These are phyloP conservation scores for Astragalus membranaceus DNA, from an alignment of 306 rosid genomes.

Conservation along the genomic window DNA sequence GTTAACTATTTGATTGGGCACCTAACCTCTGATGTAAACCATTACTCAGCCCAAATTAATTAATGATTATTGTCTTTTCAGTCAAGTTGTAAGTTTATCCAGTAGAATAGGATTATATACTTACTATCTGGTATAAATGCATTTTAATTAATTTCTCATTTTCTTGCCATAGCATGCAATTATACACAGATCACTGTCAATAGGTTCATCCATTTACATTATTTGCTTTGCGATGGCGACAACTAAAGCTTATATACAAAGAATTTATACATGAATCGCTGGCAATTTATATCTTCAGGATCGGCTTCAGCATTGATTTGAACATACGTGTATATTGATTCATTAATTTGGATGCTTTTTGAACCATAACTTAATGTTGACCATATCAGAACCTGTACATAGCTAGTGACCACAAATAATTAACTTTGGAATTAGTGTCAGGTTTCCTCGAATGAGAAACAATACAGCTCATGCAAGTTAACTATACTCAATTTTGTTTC, in stretches of 20 bases:
- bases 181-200: slow-evolving; percentile 23
- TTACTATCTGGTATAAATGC: background rate
- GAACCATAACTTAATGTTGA: slow-evolving; percentile 1
- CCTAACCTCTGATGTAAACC: slow-evolving; percentile 44
- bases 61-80: background rate
- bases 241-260: slow-evolving; percentile 18
- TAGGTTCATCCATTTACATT: slow-evolving; percentile 1
- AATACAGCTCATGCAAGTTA: background rate
- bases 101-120: background rate
- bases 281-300: background rate
- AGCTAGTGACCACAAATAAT: background rate
- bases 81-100: background rate
- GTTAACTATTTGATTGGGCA: slow-evolving; percentile 46
- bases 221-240: slow-evolving; percentile 27
- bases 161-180: slow-evolving; percentile 17
- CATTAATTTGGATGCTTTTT: slow-evolving; percentile 11
- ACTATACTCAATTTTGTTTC: background rate
- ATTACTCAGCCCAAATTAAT: slow-evolving; percentile 13
- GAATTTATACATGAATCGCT: background rate
- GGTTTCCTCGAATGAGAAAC: background rate
- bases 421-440: background rate
- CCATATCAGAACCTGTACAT: background rate
- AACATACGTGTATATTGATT: background rate
- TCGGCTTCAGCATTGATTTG: background rate
- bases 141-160: background rate